Base-by-base conservation (phyloP, 768 basidiomycete species). In the Tricholoma furcatifolium region DNA sequence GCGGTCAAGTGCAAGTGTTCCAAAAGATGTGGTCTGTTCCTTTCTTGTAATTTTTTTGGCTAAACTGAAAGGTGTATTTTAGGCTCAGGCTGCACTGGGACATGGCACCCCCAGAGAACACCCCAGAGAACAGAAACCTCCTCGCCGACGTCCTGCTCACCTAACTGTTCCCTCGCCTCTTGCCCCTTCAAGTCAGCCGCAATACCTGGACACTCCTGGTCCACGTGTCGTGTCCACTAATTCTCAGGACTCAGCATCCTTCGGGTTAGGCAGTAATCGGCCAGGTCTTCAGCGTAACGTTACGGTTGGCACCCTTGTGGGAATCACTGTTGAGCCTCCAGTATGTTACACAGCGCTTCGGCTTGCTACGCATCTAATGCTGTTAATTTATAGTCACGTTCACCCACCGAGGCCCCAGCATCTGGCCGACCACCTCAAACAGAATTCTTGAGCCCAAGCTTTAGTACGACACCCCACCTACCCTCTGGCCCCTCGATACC, bases 151-250 rank as follows among this genome's bases (percentile, higher is more conserved):
- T 12, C 64, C 64, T 23, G 43, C 27, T 21, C 46, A 60, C 35
- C 52, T 65, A 21, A 63, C 62, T 8, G 53, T 65, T 3, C 62
- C 64, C 31, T 46, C 54, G 10, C 62, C 51, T 12, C 58, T 65
- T 18, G 51, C 60, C 5, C 47, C 42, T 15, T 43, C 43, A 30
- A 39, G 23, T 27, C 4, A 27, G 27, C 7, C 27, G n/a, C n/a
- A n/a, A 27, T 27, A 27, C 20, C 4, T 39, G 20, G 14, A 27
- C 6, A 15, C 30, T 10, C 48, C 48, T 35, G 32, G 24, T 21
- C 39, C 47, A 18, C 48, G 32, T 12, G 36, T 35, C 7, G 39
- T 51, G 27, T 50, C 57, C 12, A 42, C 38, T 12, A 41, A 44
- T 12, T 48, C 43, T 2, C 57, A 46, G 12, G 24, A 51, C 11